These are phyloP conservation scores for Aquilaria malaccensis DNA, from an alignment of 345 rosid species.

Conservation along the genomic window DNA sequence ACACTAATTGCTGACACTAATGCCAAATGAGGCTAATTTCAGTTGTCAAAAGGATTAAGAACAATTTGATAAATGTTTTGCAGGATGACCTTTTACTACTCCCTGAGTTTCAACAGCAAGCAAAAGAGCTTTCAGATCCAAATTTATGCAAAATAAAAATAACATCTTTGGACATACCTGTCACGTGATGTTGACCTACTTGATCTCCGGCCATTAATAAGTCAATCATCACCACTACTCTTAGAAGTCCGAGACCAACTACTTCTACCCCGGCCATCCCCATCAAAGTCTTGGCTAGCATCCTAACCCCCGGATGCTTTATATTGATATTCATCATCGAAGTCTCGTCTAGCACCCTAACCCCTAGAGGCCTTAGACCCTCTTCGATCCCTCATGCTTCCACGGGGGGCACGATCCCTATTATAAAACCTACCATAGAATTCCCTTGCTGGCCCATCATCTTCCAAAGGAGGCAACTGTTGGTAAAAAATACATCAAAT, in stretches of 20 bases:
- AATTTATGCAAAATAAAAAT: not conserved
- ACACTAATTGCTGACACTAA: not conserved
- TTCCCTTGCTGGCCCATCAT: slow-evolving; percentile 80
- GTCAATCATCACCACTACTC: slow-evolving; percentile 65
- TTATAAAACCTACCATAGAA: slow-evolving; percentile 74
- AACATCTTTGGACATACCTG: slow-evolving; percentile 30
- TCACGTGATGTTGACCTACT: slow-evolving; percentile 47
- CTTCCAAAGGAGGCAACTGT: slow-evolving; percentile 92
- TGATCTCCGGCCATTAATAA: slow-evolving; percentile 52
- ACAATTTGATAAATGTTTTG: not conserved
- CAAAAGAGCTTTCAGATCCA: not conserved
- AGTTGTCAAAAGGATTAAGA: not conserved
- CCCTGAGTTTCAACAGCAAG: too few relatives aligned
- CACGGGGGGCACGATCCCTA: slow-evolving; percentile 61
- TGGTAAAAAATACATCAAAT: not conserved
- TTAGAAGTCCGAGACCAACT: slow-evolving; percentile 52
- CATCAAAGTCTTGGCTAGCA: slow-evolving; percentile 45
- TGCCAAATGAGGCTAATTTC: not conserved
- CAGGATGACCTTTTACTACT: too few relatives aligned
- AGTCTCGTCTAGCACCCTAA: slow-evolving; percentile 51
- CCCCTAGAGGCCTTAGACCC: slow-evolving; percentile 46
- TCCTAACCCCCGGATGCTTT: slow-evolving; percentile 59
- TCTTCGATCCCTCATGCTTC: slow-evolving; percentile 32
- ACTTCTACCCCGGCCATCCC: slow-evolving; percentile 53
- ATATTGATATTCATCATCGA: slow-evolving; percentile 36